These are phyloP conservation scores for Saccharomycopsis guyanensis DNA, from an alignment of 805 yeast species.

Conservation along the genomic window DNA sequence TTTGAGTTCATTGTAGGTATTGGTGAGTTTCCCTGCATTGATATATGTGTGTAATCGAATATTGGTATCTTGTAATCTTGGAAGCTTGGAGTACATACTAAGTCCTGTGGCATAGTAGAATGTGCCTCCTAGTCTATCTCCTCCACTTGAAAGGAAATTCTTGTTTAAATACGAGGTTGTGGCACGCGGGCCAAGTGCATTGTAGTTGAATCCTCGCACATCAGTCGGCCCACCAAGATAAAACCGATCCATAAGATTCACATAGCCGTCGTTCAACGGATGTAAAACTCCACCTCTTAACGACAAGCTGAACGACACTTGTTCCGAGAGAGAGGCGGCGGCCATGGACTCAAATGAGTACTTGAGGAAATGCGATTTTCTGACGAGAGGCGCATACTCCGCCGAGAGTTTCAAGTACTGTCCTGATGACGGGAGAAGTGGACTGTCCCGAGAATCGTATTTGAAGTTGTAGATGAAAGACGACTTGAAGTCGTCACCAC, in stretches of 20 bases:
- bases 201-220: constrained; percentile 59
- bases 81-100: constrained; percentile 53
- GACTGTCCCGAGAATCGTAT: constrained; percentile 36
- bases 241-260: constrained; percentile 71
- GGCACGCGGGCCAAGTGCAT: constrained; percentile 57
- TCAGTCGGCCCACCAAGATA: constrained; percentile 75
- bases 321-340: constrained; percentile 22
- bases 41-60: constrained; percentile 57
- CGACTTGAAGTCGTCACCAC: constrained; percentile 58
- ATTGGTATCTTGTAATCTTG: constrained; percentile 42
- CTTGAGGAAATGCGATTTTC: constrained; percentile 25
- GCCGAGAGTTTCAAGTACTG: constrained; percentile 29
- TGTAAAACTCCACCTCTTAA: constrained; percentile 50
- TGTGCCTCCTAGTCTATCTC: constrained; percentile 63
- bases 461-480: constrained; percentile 37
- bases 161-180: constrained; percentile 1
- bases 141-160: constrained; percentile 13
- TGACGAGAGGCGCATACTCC: constrained; percentile 33
- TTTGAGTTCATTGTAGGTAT: constrained; percentile 29
- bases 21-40: constrained; percentile 54
- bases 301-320: constrained; percentile 37
- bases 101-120: constrained; percentile 48
- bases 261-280: constrained; percentile 26
- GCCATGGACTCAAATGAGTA: constrained; percentile 2
- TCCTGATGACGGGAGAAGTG: constrained; percentile 41